These are phyloP conservation scores for Ammopiptanthus mongolicus DNA, from an alignment of 306 rosid species.

Conservation along the genomic window DNA sequence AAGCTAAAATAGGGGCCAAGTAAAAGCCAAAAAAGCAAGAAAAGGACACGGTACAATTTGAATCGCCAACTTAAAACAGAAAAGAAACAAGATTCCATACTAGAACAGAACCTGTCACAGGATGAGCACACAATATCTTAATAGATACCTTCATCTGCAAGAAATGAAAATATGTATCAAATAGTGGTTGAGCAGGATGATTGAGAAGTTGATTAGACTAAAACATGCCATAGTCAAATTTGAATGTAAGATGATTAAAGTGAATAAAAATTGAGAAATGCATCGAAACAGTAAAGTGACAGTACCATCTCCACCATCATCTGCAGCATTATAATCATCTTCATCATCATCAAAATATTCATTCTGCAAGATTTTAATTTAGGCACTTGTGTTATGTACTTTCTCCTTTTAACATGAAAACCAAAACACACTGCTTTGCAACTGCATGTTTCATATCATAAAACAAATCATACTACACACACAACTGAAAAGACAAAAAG, in stretches of 20 bases:
- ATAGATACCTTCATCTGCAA: conserved; percentile 37
- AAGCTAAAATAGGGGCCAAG: too few relatives aligned
- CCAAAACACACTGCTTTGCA: neutral
- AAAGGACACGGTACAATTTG: too few relatives aligned
- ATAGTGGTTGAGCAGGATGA: neutral
- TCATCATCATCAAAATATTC: conserved; percentile 53
- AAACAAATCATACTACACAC: neutral
- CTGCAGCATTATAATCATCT: conserved; percentile 31
- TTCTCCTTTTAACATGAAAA: neutral
- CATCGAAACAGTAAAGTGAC: neutral
- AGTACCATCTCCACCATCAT: conserved; percentile 44
- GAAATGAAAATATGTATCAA: neutral
- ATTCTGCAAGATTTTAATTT: conserved; percentile 36
- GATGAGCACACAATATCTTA: neutral
- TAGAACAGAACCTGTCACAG: neutral
- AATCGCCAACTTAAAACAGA: neutral
- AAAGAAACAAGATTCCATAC: neutral
- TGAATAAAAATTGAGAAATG: neutral
- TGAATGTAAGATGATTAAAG: neutral
- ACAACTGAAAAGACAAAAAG: neutral
- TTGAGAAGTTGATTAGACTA: neutral
- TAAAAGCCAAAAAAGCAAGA: too few relatives aligned
- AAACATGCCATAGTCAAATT: neutral
- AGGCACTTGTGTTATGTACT: neutral
- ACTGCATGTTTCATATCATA: neutral